These are phyloP conservation scores for Sinapis alba DNA, from an alignment of 441 rosid genomes.

Conservation along the genomic window DNA sequence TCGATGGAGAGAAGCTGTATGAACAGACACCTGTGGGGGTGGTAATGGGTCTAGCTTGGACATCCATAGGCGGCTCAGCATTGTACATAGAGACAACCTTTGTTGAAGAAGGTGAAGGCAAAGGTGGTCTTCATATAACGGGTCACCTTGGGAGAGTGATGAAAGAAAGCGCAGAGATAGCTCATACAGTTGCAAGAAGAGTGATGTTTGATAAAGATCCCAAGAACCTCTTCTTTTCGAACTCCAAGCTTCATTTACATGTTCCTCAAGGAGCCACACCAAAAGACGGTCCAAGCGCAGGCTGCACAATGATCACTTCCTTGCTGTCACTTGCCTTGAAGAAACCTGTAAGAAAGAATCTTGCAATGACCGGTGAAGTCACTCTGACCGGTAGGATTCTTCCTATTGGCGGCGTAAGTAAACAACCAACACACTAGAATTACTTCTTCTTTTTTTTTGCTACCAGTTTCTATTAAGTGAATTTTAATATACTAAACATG, in stretches of 20 bases:
- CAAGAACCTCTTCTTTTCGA: not conserved
- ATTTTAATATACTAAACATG: not conserved
- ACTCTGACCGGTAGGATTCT: not conserved
- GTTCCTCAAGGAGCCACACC: not conserved
- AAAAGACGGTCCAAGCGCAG: not conserved
- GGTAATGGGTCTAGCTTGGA: not conserved
- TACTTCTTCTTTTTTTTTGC: not conserved
- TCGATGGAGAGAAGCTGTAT: not conserved
- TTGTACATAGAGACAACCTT: not conserved
- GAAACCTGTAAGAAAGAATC: not conserved
- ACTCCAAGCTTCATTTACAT: not conserved
- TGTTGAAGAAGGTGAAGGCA: not conserved
- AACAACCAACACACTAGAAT: not conserved
- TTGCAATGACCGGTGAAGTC: not conserved
- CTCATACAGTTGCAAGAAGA: not conserved
- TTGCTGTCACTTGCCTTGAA: not conserved
- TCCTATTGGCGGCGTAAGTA: not conserved
- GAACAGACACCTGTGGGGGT: not conserved
- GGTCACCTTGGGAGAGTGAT: not conserved
- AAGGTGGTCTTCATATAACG: not conserved
- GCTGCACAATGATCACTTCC: not conserved
- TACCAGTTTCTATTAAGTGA: not conserved
- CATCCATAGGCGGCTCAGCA: not conserved
- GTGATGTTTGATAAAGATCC: not conserved
- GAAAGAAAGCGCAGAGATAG: not conserved